Conservation (phyloP, 495 filamentous ascomycete genomes). For the Xylaria cubensis region DNA sequence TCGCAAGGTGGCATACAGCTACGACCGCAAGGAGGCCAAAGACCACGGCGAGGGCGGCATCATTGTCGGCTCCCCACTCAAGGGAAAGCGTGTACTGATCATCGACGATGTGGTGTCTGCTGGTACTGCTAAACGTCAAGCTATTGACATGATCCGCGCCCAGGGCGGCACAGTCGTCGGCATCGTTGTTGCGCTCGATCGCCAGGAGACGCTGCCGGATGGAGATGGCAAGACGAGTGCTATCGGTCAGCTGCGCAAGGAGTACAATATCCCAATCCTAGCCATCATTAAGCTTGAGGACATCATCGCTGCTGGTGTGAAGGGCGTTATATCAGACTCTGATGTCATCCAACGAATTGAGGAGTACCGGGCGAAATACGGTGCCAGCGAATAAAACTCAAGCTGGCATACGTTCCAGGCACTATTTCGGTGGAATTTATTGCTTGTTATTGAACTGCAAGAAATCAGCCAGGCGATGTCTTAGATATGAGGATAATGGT, state of each 20-base stretch:
- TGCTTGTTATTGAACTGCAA: neutral
- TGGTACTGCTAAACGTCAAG: conserved; percentile 90
- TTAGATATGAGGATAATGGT: too few species aligned
- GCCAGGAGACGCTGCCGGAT: conserved; percentile 77
- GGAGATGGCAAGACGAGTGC: conserved; percentile 64
- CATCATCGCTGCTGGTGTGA: conserved; percentile 73
- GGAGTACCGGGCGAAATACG: conserved; percentile 80
- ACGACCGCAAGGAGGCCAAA: conserved; percentile 96
- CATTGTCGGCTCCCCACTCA: conserved; percentile 85
- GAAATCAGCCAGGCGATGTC: too few species aligned
- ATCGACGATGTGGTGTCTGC: conserved; percentile 97
- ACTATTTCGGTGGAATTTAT: neutral
- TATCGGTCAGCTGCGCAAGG: conserved; percentile 79
- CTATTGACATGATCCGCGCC: conserved; percentile 79
- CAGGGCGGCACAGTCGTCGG: conserved; percentile 84
- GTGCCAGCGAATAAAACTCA: conserved; percentile 59
- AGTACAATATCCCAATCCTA: conserved; percentile 64
- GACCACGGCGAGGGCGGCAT: conserved; percentile 91
- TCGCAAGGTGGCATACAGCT: conserved; percentile 73
- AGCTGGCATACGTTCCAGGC: neutral
- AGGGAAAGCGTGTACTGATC: conserved; percentile 83
- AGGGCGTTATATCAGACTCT: conserved; percentile 55
- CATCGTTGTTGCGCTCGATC: conserved; percentile 86
- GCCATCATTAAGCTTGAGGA: conserved; percentile 73
- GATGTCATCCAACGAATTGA: conserved; percentile 71